Base-by-base conservation (phyloP, 768 basidiomycete genomes). In the Tephrocybe sp. region DNA sequence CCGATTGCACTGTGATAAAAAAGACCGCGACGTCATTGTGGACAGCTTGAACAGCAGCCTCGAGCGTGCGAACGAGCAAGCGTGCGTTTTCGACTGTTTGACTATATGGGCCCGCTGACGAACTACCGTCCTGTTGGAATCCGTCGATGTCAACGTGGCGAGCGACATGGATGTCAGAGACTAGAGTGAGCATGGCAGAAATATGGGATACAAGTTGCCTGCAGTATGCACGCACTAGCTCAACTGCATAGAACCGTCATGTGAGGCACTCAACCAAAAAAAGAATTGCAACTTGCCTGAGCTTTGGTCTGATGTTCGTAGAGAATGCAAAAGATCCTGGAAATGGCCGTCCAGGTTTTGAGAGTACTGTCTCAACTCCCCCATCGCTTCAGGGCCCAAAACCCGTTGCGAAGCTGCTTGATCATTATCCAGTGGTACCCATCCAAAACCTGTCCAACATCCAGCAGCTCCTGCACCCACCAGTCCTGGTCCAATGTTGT, bases 401-500 rank as follows among this genome's bases (percentile, higher is more conserved):
- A 72, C 60, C 41, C 72, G 74, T 58, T 70, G 69, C 14, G 82
- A 78, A 26, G 72, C 66, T 26, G 74, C 74, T 16, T 72, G 71
- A 6, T 77, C 72, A 26, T 78, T 77, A 34, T 78, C 76, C 39
- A 78, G 63, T 20, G 79, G 73, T 36, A 88, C 79, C 78, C 85
- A 94, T 31, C 92, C 93, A 56, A 91, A 89, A 11, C 90, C 92
- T 58, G 83, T 88, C 92, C 92, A 94, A 17, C 73, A 72, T 8
- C 79, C 90, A 19, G 77, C 91, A 45, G 75, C 72, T 4, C 92
- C 92, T 3, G 84, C 89, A 14, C 92, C 92, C 32, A 89, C 78
- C n/a, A 91, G 73, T 13, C 90, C 88, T 14, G 84, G 66, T 0
- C 92, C 92, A 39, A 92, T 68, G 55, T 86, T 82, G 11, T 72